phyloP scores from a whole-genome alignment of 257 asterid genomes.

The Haberlea rhodopensis region DNA sequence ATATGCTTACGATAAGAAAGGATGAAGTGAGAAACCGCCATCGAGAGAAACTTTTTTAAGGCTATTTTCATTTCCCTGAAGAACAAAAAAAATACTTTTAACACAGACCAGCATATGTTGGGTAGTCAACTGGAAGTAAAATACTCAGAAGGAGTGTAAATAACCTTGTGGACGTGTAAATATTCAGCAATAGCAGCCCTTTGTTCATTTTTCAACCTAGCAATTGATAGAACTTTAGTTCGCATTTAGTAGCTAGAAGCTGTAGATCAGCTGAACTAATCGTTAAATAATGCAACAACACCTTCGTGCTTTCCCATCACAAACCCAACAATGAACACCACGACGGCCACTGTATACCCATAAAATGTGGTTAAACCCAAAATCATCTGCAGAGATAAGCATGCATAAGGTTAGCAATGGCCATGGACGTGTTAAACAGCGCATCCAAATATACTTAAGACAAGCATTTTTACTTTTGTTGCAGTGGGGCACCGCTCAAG shows the following conservation, averaged over 20 bases:
- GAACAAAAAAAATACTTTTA: conserved; percentile 20
- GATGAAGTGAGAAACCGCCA: conserved; percentile 63
- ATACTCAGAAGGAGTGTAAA: conserved; percentile 13
- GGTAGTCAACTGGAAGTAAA: conserved; percentile 10
- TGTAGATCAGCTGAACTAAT: not conserved
- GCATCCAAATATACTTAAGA: not conserved
- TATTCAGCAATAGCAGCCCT: conserved; percentile 81
- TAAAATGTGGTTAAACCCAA: conserved; percentile 82
- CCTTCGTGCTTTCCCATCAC: conserved; percentile 95
- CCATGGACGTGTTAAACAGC: conserved; percentile 3
- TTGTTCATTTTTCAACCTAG: conserved; percentile 83
- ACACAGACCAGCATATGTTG: conserved; percentile 8
- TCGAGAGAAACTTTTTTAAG: conserved; percentile 54
- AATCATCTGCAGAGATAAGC: conserved; percentile 59
- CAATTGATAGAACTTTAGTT: conserved; percentile 22
- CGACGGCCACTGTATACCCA: conserved; percentile 98
- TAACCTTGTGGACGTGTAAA: conserved; percentile 81
- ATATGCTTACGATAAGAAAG: conserved; percentile 72
- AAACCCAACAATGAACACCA: conserved; percentile 99
- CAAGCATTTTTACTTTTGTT: conserved; percentile 1
- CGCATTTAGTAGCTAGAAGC: conserved; percentile 2
- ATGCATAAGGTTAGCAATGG: conserved; percentile 19
- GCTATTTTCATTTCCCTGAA: conserved; percentile 84
- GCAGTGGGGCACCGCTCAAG: not conserved
- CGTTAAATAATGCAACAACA: conserved; percentile 30